These are phyloP conservation scores for Beta corolliflora DNA, from an alignment of 179 eudicot species.

Conservation along the genomic window DNA sequence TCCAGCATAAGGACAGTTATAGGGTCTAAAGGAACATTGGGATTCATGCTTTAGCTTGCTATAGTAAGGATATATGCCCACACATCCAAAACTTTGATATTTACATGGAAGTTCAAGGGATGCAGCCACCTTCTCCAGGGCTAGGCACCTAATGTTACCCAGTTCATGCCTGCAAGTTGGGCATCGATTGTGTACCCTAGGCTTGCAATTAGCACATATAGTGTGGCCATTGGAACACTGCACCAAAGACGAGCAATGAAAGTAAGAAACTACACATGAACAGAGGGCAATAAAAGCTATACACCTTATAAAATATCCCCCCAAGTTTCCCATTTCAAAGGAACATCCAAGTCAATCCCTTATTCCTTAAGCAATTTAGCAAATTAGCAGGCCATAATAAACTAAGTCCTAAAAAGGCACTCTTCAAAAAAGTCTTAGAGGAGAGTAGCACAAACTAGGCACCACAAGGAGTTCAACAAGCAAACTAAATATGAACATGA, in stretches of 20 bases:
- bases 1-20: constrained; percentile 83
- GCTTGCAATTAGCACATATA: constrained; percentile 76
- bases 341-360: too few relatives aligned
- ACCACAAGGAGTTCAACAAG: background rate
- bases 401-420: background rate
- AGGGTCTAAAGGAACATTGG: constrained; percentile 70
- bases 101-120: constrained; percentile 85
- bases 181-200: constrained; percentile 83
- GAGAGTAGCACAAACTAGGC: background rate
- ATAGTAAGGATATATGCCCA: constrained; percentile 76
- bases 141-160: constrained; percentile 81
- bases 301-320: background rate
- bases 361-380: too few relatives aligned
- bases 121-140: constrained; percentile 83
- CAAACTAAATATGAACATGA: background rate
- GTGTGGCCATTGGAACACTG: constrained; percentile 91
- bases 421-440: background rate
- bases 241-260: constrained; percentile 12
- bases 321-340: background rate
- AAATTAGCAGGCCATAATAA: too few relatives aligned
- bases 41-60: constrained; percentile 83
- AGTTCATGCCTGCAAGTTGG: constrained; percentile 94
- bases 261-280: background rate
- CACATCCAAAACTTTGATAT: constrained; percentile 70
- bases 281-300: background rate